Conservation (phyloP, 2,329 filamentous ascomycete genomes). For the Aaosphaeria pasadenensis region DNA sequence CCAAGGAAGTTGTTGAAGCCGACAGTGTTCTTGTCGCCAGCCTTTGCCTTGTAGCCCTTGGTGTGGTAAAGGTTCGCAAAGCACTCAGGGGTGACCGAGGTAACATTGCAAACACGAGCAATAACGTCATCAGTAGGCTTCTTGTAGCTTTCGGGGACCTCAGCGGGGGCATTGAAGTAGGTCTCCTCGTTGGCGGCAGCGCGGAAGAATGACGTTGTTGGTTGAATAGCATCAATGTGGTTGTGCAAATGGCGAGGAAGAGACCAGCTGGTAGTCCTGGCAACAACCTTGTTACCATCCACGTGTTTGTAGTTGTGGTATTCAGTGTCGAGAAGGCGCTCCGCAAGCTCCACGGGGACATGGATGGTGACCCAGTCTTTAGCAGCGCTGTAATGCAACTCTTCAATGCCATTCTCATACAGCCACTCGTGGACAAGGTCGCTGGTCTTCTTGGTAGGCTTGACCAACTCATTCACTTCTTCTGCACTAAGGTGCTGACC, state of each 20-base stretch:
- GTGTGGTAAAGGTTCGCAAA: slow-evolving; percentile 55
- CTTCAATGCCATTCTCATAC: slow-evolving; percentile 49
- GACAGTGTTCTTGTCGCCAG: slow-evolving; percentile 43
- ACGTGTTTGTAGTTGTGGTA: slow-evolving; percentile 52
- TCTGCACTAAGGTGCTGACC: slow-evolving; percentile 52
- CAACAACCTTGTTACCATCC: slow-evolving; percentile 49
- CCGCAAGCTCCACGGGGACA: slow-evolving; percentile 51
- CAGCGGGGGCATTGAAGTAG: slow-evolving; percentile 17
- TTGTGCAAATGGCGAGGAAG: slow-evolving; percentile 56
- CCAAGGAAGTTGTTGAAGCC: slow-evolving; percentile 50
- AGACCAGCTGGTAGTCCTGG: slow-evolving; percentile 57
- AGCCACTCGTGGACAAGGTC: slow-evolving; percentile 57
- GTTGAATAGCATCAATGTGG: slow-evolving; percentile 59
- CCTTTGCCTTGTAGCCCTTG: slow-evolving; percentile 49
- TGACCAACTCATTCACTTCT: slow-evolving; percentile 55
- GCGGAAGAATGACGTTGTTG: slow-evolving; percentile 57
- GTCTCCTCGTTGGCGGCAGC: slow-evolving; percentile 19
- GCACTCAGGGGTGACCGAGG: slow-evolving; percentile 52
- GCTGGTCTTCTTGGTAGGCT: slow-evolving; percentile 51
- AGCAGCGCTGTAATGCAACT: slow-evolving; percentile 48
- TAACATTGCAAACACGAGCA: slow-evolving; percentile 48
- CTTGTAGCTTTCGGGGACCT: slow-evolving; percentile 23
- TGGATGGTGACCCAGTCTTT: slow-evolving; percentile 58
- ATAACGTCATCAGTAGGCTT: slow-evolving; percentile 30
- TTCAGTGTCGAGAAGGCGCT: slow-evolving; percentile 51